Conservation (phyloP, 2,329 filamentous ascomycete species). For the Acrocalymma vagum region DNA sequence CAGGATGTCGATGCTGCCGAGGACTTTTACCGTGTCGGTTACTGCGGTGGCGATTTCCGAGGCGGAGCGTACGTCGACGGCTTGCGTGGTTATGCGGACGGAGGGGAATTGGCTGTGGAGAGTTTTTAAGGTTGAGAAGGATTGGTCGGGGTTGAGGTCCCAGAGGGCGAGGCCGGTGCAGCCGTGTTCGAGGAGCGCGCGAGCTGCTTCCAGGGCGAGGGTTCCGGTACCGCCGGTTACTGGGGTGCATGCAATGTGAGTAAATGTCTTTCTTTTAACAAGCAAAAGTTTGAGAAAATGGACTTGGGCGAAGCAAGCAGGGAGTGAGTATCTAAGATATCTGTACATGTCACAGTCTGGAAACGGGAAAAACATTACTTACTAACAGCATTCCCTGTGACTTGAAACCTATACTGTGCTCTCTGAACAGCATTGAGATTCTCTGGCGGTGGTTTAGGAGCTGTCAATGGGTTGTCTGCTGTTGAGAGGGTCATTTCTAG, state of each 20-base stretch:
- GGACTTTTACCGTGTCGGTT: conserved; percentile 46
- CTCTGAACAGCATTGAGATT: conserved; percentile 51
- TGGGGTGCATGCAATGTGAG: conserved; percentile 24
- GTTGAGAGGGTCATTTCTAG: conserved; percentile 61
- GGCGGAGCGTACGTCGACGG: conserved; percentile 68
- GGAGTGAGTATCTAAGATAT: conserved; percentile 17
- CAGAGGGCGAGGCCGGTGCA: conserved; percentile 66
- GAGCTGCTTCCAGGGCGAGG: conserved; percentile 65
- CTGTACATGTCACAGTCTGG: too few species aligned
- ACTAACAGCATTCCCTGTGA: conserved; percentile 63
- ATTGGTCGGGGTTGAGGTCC: conserved; percentile 61
- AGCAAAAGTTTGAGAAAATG: not conserved
- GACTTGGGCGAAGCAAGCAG: not conserved
- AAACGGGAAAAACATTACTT: too few species aligned
- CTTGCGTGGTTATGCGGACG: conserved; percentile 58
- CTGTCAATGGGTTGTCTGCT: conserved; percentile 51
- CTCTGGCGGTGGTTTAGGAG: conserved; percentile 54
- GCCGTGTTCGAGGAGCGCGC: conserved; percentile 75
- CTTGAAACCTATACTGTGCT: conserved; percentile 59
- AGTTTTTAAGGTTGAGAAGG: conserved; percentile 52
- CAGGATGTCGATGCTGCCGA: conserved; percentile 65
- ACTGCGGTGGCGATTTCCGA: conserved; percentile 52
- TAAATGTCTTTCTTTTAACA: conserved; percentile 4
- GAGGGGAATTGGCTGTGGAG: conserved; percentile 65
- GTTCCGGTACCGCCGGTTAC: conserved; percentile 74